phyloP scores from a whole-genome alignment of 345 rosid species.

The Turritis glabra region DNA sequence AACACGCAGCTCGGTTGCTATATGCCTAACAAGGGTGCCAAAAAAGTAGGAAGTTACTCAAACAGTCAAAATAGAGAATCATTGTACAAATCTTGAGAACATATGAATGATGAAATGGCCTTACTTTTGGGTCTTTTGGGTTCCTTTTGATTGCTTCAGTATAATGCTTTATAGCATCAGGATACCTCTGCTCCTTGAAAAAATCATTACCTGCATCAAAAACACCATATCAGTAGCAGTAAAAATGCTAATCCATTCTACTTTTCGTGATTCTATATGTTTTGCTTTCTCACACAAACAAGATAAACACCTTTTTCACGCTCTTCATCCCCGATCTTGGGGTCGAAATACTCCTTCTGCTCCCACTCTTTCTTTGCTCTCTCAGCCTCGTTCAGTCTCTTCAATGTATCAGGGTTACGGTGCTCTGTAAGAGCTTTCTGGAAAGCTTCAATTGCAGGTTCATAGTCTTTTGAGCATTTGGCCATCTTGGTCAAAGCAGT shows the following conservation, averaged over 20 bases:
- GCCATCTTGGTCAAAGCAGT: conserved; percentile 78
- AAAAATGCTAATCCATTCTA: not conserved
- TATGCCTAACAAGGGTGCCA: conserved; percentile 53
- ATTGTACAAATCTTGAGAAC: not conserved
- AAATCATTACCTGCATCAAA: conserved; percentile 66
- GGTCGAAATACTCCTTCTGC: conserved; percentile 84
- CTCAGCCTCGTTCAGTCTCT: conserved; percentile 81
- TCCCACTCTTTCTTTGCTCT: conserved; percentile 85
- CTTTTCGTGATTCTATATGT: not conserved
- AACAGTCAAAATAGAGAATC: not conserved
- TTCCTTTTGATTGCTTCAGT: conserved; percentile 87
- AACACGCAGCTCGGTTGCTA: conserved; percentile 94
- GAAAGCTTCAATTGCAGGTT: conserved; percentile 84
- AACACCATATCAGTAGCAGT: not conserved
- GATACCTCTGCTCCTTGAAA: conserved; percentile 84
- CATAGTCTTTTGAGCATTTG: conserved; percentile 72
- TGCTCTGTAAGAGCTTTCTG: conserved; percentile 98
- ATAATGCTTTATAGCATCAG: conserved; percentile 88
- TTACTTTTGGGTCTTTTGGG: conserved; percentile 73
- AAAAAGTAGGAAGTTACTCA: conserved; percentile 1
- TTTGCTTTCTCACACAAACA: not conserved
- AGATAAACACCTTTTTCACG: conserved; percentile 78
- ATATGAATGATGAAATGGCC: not conserved
- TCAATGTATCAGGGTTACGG: conserved; percentile 89
- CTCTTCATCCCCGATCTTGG: conserved; percentile 78